Base-by-base conservation (phyloP, 2,329 filamentous ascomycete species). In the Geoglossum cookeanum region DNA sequence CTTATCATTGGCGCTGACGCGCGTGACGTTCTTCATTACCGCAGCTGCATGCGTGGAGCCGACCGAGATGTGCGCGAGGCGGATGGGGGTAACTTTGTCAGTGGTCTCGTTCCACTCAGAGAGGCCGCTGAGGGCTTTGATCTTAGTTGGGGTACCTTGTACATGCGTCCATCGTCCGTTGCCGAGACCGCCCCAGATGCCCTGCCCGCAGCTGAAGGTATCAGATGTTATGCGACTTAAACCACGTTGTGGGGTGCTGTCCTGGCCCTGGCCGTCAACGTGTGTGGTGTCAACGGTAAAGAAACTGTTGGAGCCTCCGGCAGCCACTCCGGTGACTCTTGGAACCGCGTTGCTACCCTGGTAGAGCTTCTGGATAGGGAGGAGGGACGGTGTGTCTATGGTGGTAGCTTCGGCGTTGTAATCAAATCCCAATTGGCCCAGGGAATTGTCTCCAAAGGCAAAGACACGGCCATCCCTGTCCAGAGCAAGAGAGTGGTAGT, bases 131-230 rank as follows among this genome's bases (percentile, higher is more conserved):
- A 98, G 77, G 0, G 81, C 72, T 64, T 91, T 92, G 62, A 97
- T 79, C 68, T 92, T 94, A 58, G 78, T 79, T 0, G 88, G 90
- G 0, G 76, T 78, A 37, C 78, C 73, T 62, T 94, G 90, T 0
- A 91, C 75, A 68, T 97, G 92, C 30, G 87, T 88, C 89, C 90
- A 97, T 63, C 80, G 83, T 55, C 88, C 89, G 53, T 83, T 94
- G 55, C 89, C 92, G 0, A 97, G 77, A 48, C 78, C 80, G 49
- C 92, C 92, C 61, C 79, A 83, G 51, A 96, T 87, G 4, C 92
- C 92, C 61, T 85, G 81, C 13, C 92, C 92, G 60, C 87, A 90
- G 7, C 87, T 81, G 81, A 88, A 97, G 0, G 87, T 83, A 66
- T 97, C 92, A 15, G 81, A 79, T 27, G 79, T 85, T 15, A 85